phyloP scores from a whole-genome alignment of 495 filamentous ascomycete genomes.

The Beverwykella pulmonaria region DNA sequence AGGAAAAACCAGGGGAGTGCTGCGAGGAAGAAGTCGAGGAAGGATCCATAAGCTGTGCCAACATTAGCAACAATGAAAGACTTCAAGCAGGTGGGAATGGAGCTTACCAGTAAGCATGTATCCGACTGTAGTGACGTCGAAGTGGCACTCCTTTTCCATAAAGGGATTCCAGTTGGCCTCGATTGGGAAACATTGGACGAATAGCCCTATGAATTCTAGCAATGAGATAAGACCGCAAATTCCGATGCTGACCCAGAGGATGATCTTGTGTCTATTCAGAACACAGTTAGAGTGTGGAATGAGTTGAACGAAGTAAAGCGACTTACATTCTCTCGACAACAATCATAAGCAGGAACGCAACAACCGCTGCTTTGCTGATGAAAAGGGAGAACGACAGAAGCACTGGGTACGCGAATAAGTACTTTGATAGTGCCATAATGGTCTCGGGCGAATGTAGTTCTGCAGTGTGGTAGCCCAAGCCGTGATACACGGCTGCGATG shows the following conservation, averaged over 20 bases:
- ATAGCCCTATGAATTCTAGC: background rate
- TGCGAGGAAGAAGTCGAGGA: background rate
- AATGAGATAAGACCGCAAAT: background rate
- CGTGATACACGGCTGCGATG: background rate
- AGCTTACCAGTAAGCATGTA: background rate
- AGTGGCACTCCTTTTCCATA: background rate
- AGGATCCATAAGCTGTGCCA: background rate
- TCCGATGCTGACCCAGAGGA: background rate
- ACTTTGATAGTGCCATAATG: background rate
- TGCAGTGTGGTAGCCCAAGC: background rate
- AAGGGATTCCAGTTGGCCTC: background rate
- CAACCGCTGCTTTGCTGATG: background rate
- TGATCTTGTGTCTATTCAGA: background rate
- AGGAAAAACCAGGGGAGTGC: background rate
- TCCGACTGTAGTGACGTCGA: background rate
- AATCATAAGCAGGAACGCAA: background rate
- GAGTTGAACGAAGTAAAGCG: background rate
- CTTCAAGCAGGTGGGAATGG: background rate
- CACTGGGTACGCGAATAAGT: background rate
- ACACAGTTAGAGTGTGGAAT: background rate
- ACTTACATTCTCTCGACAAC: background rate
- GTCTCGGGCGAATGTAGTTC: background rate
- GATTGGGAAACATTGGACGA: background rate
- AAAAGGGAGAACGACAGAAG: background rate
- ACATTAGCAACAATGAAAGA: background rate